Conservation (phyloP, 2,329 filamentous ascomycete species). For the Clonostachys rosea region DNA sequence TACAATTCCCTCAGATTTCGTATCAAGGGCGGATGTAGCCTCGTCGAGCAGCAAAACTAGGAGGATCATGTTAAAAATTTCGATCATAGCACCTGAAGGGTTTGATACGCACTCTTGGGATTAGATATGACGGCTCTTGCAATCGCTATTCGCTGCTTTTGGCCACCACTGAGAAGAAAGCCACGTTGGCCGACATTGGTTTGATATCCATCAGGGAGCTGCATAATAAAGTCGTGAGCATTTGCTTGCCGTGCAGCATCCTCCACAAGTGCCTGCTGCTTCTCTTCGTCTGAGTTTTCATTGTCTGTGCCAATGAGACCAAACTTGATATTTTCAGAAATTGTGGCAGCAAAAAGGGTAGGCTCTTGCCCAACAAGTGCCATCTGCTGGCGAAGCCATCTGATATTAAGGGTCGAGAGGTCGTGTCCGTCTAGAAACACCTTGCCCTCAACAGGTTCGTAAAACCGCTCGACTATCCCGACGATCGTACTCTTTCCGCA, state of each 20-base stretch:
- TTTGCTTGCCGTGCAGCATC: constrained; percentile 90
- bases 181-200: constrained; percentile 95
- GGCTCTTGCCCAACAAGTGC: constrained; percentile 92
- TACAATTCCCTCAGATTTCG: constrained; percentile 87
- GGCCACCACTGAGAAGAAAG: constrained; percentile 86
- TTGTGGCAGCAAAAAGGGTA: constrained; percentile 82
- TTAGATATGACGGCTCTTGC: constrained; percentile 86
- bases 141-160: constrained; percentile 96
- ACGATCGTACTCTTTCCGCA: constrained; percentile 95
- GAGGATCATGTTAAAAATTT: background rate
- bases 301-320: constrained; percentile 81
- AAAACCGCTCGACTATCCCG: constrained; percentile 89
- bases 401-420: constrained; percentile 75
- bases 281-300: constrained; percentile 48
- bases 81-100: background rate
- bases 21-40: constrained; percentile 89
- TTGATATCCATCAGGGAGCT: constrained; percentile 82
- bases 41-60: constrained; percentile 83
- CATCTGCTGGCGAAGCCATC: constrained; percentile 89
- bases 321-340: constrained; percentile 85
- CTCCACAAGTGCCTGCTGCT: constrained; percentile 67
- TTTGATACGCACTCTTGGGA: constrained; percentile 58
- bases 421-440: constrained; percentile 81
- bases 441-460: constrained; percentile 76
- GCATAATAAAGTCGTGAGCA: constrained; percentile 83